Base-by-base conservation (phyloP, 768 basidiomycete genomes). In the Candolleomyces aberdarensis region DNA sequence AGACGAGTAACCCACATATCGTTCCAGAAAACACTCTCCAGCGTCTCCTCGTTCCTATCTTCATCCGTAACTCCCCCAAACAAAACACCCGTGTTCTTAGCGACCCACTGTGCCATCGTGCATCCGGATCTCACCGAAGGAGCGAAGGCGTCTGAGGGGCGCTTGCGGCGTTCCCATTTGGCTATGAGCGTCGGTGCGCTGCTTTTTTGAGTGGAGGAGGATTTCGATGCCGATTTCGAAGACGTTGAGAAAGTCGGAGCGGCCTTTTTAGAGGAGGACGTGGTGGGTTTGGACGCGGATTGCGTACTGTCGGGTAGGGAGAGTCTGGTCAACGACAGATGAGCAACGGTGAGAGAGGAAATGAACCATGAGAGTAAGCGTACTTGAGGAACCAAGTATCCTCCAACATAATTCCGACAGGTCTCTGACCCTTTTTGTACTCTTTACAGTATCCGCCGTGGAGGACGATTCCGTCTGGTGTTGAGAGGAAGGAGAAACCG, bases 11-110 rank as follows among this genome's bases (percentile, higher is more conserved):
- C 85, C 63, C 62, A 92, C 91, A 96, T 63, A 66, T 96, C 94
- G 62, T 94, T 93, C 80, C 89, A 91, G 70, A 96, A 96, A 1
- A 87, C 79, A 62, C 90, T 93, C 60, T 93, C 89, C 63, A 97
- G 70, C 3, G 82, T 85, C 67, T 97, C 95, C 70, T 96, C 95
- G 41, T 83, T 82, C 19, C 79, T 85, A 65, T 96, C 94, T 62
- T 94, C 91, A 62, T 97, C 94, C 4, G 85, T 89, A 0, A 96
- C 94, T 15, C 82, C 94, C 13, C 94, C 94, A 68, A 96, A 97
- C 54, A 94, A 70, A 2, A 97, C 76, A 0, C 94, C 92, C 58
- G 84, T 86, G 26, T 75, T 78, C 65, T 86, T 89, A 20, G 81
- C 72, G 0, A 71, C 56, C 94, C 94, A 96, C 0, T 88, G 74